A percentile compares a stretch with the other conserved stretches of the same genome.
Evolutionary conservation across 345 rosid genomes (phyloP).

Genomic region (Moringa oleifera): DNA sequence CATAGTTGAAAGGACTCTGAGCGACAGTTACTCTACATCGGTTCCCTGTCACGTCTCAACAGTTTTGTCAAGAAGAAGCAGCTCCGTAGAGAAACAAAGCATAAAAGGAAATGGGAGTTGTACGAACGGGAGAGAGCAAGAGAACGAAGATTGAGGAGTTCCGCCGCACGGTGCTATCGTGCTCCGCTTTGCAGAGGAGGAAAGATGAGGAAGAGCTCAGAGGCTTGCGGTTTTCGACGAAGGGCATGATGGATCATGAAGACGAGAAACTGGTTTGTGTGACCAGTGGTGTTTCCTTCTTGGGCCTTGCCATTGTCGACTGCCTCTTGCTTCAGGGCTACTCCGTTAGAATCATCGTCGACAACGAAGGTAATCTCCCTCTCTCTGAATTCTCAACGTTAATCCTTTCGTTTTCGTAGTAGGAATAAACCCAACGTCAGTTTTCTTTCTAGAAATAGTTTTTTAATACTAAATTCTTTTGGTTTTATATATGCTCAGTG

Average conservation of each 20-base stretch:
- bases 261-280: conserved; percentile 49
- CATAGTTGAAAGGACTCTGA: too few species aligned
- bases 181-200: conserved; percentile 25
- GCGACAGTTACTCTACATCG: too few species aligned
- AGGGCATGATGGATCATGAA: conserved; percentile 5
- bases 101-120: conserved; percentile 31
- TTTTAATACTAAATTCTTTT: too few species aligned
- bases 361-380: conserved; percentile 39
- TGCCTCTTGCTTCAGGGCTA: conserved; percentile 56
- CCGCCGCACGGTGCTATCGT: too few species aligned
- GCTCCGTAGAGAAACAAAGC: too few species aligned
- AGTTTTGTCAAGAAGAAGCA: too few species aligned
- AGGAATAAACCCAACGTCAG: too few species aligned
- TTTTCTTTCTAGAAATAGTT: too few species aligned
- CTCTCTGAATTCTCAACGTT: too few species aligned
- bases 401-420: background rate
- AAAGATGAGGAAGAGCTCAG: conserved; percentile 32
- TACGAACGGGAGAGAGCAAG: conserved; percentile 40
- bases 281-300: conserved; percentile 71
- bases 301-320: conserved; percentile 64
- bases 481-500: too few species aligned
- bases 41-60: too few species aligned
- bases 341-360: conserved; percentile 63
- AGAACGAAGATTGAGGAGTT: conserved; percentile 47
- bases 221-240: conserved; percentile 7